A percentile compares a stretch with the other conserved stretches of the same genome.
Conservation (phyloP, 805 yeast species). For the Lipomyces orientalis region DNA sequence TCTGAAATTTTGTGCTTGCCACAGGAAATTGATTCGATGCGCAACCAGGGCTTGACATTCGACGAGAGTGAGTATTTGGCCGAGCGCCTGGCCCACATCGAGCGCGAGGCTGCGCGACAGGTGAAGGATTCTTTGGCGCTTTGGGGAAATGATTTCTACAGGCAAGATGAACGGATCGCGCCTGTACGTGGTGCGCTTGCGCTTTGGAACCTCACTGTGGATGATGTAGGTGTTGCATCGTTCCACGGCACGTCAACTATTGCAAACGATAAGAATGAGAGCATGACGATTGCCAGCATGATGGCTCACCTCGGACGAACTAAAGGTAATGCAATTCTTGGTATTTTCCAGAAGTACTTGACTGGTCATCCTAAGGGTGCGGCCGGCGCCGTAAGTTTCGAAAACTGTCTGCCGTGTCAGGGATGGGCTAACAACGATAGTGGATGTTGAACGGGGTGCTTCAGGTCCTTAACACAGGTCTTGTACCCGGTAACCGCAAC, state of each 20-base stretch:
- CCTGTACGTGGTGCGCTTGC: slow-evolving; percentile 97
- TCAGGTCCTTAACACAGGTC: slow-evolving; percentile 87
- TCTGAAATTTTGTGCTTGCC: too few species aligned
- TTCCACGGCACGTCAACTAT: slow-evolving; percentile 99
- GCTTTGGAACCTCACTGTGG: slow-evolving; percentile 85
- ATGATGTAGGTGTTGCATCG: slow-evolving; percentile 92
- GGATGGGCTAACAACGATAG: too few species aligned
- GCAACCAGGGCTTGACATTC: too few species aligned
- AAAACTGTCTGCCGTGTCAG: too few species aligned
- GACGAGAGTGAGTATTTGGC: too few species aligned
- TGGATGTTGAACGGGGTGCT: slow-evolving; percentile 99
- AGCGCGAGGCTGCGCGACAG: too few species aligned
- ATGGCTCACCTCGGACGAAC: slow-evolving; percentile 93
- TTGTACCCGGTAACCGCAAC: slow-evolving; percentile 97
- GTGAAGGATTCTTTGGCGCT: too few species aligned
- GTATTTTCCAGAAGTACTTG: slow-evolving; percentile 97
- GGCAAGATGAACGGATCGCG: too few species aligned
- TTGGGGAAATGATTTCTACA: too few species aligned
- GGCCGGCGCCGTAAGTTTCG: slow-evolving; percentile 99
- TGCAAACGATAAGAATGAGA: slow-evolving; percentile 98
- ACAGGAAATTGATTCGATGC: too few species aligned
- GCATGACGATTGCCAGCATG: slow-evolving; percentile 87
- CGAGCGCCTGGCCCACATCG: too few species aligned
- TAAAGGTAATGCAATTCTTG: slow-evolving; percentile 95
- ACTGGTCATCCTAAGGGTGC: slow-evolving; percentile 99